Evolutionary conservation across 78 protist species (phyloP).

Genomic region (Guillardia theta): DNA sequence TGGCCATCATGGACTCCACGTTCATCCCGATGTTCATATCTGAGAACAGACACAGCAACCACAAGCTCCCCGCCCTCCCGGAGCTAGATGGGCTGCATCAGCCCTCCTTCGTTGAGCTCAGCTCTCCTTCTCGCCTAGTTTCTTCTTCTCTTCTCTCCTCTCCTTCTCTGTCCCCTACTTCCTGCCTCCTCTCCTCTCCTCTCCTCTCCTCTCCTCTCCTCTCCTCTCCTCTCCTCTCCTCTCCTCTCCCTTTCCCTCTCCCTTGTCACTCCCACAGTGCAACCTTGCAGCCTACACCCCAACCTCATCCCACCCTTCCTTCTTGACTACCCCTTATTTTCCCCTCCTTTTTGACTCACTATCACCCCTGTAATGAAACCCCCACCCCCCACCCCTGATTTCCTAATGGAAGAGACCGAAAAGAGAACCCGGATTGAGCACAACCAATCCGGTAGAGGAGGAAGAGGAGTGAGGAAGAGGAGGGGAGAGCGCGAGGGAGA

Average conservation of each 20-base stretch:
- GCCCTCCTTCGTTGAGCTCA: not conserved
- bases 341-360: too few relatives aligned
- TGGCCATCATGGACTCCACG: not conserved
- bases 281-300: too few relatives aligned
- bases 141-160: slow-evolving; percentile 16
- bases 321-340: too few relatives aligned
- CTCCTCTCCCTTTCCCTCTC: not conserved
- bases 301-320: not conserved
- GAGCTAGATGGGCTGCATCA: not conserved
- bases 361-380: too few relatives aligned
- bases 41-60: not conserved
- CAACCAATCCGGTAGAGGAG: too few relatives aligned
- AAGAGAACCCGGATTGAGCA: too few relatives aligned
- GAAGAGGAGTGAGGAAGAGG: too few relatives aligned
- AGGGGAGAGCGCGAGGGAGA: too few relatives aligned
- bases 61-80: not conserved
- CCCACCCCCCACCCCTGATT: too few relatives aligned
- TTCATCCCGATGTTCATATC: not conserved
- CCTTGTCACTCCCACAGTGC: not conserved
- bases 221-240: not conserved
- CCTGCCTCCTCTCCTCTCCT: not conserved
- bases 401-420: too few relatives aligned
- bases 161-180: not conserved
- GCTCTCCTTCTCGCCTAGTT: not conserved
- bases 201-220: slow-evolving; percentile 12